These are phyloP conservation scores for Triticum aestivum DNA, from an alignment of 176 grass and related monocot genomes.

Conservation along the genomic window IWGSC_CS_RefSeq_v2.1 NC_057797.1:767294954-767295453, in stretches of 20 bases:
- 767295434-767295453: conserved; percentile 33
- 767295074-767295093: no score
- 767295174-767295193: conserved; percentile 52
- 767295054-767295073: no score
- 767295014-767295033: no score
- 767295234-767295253: conserved; percentile 1
- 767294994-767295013: no score
- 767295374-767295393: conserved; percentile 6
- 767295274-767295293: conserved; percentile 44
- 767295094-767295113: no score
- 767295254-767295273: conserved; percentile 33
- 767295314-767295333: conserved; percentile 13
- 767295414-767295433: conserved; percentile 36
- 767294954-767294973: no score
- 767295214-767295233: neutral
- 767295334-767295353: conserved; percentile 7
- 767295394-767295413: conserved; percentile 26
- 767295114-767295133: no score
- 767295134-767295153: no score
- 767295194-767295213: neutral
- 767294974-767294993: no score
- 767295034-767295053: no score
- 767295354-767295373: neutral
- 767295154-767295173: conserved; percentile 28
- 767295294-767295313: neutral